Evolutionary conservation across 129 eudicot species (phyloP), one percentile per base, ranked within the genome.

Genomic region (Flaveria trinervia): DNA sequence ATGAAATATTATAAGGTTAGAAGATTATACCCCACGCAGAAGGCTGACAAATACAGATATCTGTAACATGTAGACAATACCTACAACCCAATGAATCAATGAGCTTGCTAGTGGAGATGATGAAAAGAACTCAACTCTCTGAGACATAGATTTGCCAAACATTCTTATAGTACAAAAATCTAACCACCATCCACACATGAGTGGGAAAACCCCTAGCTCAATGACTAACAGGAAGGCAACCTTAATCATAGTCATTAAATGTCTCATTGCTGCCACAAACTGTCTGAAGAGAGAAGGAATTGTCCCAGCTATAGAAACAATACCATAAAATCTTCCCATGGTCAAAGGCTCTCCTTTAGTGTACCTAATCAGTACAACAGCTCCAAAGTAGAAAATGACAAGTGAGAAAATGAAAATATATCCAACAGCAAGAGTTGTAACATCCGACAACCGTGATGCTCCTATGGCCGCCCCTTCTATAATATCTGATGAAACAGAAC

Each of bases 121-220:
- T 45, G 96, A 86, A 79, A 92, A 92, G 79, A 92, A 92, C 30
- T 92, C 95, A 68, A 90, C 89, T 72, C 98, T 85, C 52, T 92
- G 92, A 22, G 88, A 78, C 78, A 92, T 84, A 6, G 98, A 79
- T 80, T 88, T 92, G 80, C 98, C 98, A 76, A 92, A 92, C 96
- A 92, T 90, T 79, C 89, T 88, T 71, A 92, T 81, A 41, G 98
- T 92, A 75, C 98, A 92, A 50, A 92, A 73, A 84, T 92, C 98
- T 77, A 92, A 84, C 98, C 98, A 92, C 98, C 98, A 92, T 49
- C 98, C 98, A 62, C 98, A 92, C 98, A 92, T 88, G 83, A 92
- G 73, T 68, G 98, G 98, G 76, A 92, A 92, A 80, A 92, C 98
- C 41, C 98, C 98, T 25, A 92, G 89, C 74, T 92, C 98, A 57